Percentiles rank a stretch among this genome's conserved stretches.
phyloP scores from a whole-genome alignment of 768 basidiomycete species.

The Suillus variegatus region DNA sequence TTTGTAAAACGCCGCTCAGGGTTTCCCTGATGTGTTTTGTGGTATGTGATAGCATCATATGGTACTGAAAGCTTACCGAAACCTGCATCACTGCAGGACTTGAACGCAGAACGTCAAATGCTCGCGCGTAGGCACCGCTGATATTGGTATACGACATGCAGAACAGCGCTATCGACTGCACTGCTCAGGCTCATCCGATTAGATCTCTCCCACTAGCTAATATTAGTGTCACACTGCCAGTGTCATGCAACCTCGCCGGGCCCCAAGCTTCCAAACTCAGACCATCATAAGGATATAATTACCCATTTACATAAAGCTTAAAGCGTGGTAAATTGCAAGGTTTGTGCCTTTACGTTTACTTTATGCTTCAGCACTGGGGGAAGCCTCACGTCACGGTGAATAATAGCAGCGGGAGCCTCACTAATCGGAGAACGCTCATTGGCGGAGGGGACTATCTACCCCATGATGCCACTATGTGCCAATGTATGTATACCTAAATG shows the following conservation, averaged over 20 bases:
- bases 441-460: neutral
- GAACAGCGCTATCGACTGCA: neutral
- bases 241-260: neutral
- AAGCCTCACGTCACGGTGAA: neutral
- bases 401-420: neutral
- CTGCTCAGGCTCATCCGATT: neutral
- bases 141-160: neutral
- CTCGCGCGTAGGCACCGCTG: neutral
- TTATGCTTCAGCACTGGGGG: neutral
- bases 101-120: neutral
- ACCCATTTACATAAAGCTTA: neutral
- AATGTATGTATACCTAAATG: neutral
- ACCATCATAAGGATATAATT: neutral
- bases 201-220: neutral
- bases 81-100: neutral
- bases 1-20: neutral
- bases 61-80: neutral
- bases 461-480: neutral
- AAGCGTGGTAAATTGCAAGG: neutral
- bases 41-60: neutral
- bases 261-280: neutral
- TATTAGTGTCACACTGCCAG: neutral
- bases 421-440: neutral
- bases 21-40: neutral
- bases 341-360: neutral